These are phyloP conservation scores for Solanum hybrid DNA, from an alignment of 305 asterid species.

Conservation along the genomic window DNA sequence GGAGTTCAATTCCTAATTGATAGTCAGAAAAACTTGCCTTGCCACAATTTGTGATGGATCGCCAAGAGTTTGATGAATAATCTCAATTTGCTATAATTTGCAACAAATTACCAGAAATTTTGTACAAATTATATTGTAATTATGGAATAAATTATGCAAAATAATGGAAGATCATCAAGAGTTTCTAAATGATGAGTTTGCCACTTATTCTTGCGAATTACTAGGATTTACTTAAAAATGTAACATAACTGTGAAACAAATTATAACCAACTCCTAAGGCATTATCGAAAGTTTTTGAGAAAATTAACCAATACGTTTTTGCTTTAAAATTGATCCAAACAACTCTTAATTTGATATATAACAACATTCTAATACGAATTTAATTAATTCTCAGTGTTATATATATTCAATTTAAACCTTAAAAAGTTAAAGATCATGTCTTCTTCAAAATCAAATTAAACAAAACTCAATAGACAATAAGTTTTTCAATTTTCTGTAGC, in stretches of 20 bases:
- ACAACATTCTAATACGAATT: background rate
- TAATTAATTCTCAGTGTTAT: background rate
- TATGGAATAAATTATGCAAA: background rate
- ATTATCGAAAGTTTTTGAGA: background rate
- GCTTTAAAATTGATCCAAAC: background rate
- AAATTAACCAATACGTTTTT: background rate
- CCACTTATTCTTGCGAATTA: background rate
- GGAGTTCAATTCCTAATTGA: background rate
- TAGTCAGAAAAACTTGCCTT: background rate
- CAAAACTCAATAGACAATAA: background rate
- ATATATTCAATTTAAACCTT: background rate
- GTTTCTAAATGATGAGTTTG: background rate
- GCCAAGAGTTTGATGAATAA: background rate
- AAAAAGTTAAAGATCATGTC: background rate
- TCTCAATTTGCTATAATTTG: background rate
- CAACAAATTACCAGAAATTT: background rate
- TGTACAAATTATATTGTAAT: background rate
- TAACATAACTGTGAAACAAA: background rate
- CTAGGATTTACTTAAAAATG: background rate
- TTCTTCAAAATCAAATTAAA: background rate
- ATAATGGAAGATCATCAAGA: background rate
- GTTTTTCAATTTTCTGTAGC: background rate
- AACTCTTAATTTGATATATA: background rate
- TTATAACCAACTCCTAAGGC: background rate
- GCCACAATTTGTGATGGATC: background rate